Conservation (phyloP, 768 basidiomycete genomes). For the Mrakia hoshinonis region DNA sequence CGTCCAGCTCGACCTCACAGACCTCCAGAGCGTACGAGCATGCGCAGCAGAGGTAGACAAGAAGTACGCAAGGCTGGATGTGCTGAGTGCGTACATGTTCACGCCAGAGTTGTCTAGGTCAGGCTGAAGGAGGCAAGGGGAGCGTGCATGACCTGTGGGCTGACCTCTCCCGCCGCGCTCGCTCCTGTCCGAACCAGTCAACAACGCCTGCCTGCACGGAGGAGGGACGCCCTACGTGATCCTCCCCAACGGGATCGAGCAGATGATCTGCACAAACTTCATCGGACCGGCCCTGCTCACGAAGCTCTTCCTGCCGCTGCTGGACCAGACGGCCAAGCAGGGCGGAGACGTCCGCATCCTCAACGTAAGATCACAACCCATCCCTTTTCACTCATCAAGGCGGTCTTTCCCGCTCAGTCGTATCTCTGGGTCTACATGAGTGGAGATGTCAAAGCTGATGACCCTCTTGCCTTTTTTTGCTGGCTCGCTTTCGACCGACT, state of each 20-base stretch:
- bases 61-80: background rate
- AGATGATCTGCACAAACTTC: conserved; percentile 2
- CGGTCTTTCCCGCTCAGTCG: background rate
- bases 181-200: background rate
- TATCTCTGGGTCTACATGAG: background rate
- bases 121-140: background rate
- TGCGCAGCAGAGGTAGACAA: background rate
- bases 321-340: background rate
- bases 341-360: background rate
- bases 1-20: background rate
- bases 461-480: background rate
- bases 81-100: background rate
- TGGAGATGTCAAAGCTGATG: background rate
- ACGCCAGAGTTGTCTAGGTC: too few relatives aligned
- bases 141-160: background rate
- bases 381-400: background rate
- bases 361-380: background rate
- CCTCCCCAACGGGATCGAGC: background rate
- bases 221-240: background rate
- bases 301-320: background rate
- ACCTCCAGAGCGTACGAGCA: background rate
- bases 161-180: background rate
- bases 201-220: background rate
- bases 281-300: background rate
- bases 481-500: background rate